Conservation (phyloP, 2,329 filamentous ascomycete species). For the Pseudohalonectria lignicola region DNA sequence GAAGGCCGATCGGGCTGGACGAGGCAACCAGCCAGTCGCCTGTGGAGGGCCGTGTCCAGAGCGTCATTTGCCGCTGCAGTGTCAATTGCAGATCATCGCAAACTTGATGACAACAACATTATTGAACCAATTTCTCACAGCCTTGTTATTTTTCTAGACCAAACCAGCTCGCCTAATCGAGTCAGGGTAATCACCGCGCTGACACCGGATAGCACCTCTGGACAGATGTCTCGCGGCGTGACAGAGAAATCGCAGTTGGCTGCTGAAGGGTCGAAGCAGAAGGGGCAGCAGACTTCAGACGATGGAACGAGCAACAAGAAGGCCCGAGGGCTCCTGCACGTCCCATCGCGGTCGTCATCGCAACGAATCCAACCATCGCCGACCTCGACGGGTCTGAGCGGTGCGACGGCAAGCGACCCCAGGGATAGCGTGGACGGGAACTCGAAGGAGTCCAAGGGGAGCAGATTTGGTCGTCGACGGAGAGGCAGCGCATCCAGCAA, state of each 20-base stretch:
- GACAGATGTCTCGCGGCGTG: slow-evolving; percentile 18
- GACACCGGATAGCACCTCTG: neutral
- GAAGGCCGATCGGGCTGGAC: no score
- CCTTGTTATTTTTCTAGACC: no score
- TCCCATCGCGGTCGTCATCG: slow-evolving; percentile 52
- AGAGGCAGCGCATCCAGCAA: slow-evolving; percentile 61
- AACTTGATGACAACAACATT: no score
- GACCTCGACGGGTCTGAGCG: slow-evolving; percentile 48
- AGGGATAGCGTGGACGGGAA: slow-evolving; percentile 51
- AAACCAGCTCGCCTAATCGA: no score
- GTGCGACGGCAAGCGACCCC: slow-evolving; percentile 45
- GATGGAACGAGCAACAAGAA: slow-evolving; percentile 33
- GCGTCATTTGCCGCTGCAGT: no score
- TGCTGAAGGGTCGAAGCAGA: slow-evolving; percentile 30
- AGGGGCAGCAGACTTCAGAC: slow-evolving; percentile 27
- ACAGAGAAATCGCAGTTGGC: slow-evolving; percentile 22
- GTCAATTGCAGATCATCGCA: no score
- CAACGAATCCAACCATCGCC: slow-evolving; percentile 49
- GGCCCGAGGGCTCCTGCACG: slow-evolving; percentile 40
- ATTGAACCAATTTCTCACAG: no score
- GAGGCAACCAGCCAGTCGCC: no score
- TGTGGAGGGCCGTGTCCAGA: no score
- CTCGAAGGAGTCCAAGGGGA: slow-evolving; percentile 56
- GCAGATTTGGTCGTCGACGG: slow-evolving; percentile 49
- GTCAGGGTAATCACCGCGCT: no score